Base-by-base conservation (phyloP, 164 flowering plant species). In the Aristolochia fimbriata region DNA sequence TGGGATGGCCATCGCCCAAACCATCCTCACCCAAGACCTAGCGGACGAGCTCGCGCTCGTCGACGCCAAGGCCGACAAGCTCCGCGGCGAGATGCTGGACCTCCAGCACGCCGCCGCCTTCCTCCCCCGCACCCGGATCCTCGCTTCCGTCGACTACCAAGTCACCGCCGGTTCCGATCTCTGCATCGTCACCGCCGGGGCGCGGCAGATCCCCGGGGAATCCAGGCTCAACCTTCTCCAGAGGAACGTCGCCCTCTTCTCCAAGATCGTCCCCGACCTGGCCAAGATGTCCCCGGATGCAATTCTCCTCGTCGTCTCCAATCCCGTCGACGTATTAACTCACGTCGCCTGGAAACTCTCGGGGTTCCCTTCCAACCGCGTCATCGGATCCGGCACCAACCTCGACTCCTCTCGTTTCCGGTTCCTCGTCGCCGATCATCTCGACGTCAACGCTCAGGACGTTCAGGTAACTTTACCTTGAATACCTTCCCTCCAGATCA, bases 61-160 rank as follows among this genome's bases (percentile, higher is more conserved):
- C 74, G 96, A 88, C 81, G 77, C 80, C 73, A 78, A 73, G 16
- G 61, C 88, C 63, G 83, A 84, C 59, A 84, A 86, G 71, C 84
- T 86, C 66, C 85, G 83, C 23, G 96, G 96, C 61, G 96, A 88
- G 71, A 80, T 86, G 84, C 88, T 86, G 37, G 96, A 88, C 62
- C 88, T 88, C 73, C 92, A 84, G 66, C 92, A 88, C 76, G 96
- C 90, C 56, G 89, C 89, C 45, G 93, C 91, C 19, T 86, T 88
- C 72, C 85, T 88, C 67, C 96, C 96, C 45, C 86, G 91, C 43
- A 83, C 91, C 58, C 74, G 73, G 37, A 88, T 88, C 81, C 15
- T 25, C 45, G 81, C 93, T 43, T 73, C 81, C 62, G 73, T 68
- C 11, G 93, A 88, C 71, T 80, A 75, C 73, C 43, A 78, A 53